Evolutionary conservation across 768 basidiomycete genomes (phyloP), one percentile per base, ranked within the genome.

Genomic region (Lactarius trivialis): DNA sequence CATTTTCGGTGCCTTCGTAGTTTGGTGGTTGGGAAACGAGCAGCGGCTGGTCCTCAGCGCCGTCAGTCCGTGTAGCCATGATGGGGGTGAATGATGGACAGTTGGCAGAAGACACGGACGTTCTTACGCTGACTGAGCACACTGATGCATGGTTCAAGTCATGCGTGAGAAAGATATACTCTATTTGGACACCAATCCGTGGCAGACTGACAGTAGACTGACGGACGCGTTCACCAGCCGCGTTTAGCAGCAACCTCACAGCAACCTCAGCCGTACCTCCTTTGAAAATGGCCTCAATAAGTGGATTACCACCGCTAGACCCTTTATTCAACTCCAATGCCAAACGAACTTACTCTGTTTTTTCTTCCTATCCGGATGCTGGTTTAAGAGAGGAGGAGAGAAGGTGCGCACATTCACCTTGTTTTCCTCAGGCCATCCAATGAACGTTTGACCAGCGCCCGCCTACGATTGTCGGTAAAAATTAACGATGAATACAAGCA

Each of bases 401-500:
- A 59, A 89, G 86, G 90, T 85, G 48, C 36, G 78, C 67, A 19
- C 32, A 9, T 4, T 0, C 26, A 4, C 12, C n/a, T n/a, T 45
- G 12, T 7, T 8, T 56, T 28, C n/a, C 1, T 2, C 2, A n/a
- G 7, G 6, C 12, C 56, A 37, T 2, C 30, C 51, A 45, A 26
- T 48, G 32, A n/a, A 24, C 53, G 55, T 60, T 32, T 14, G 41
- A 53, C 48, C 60, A 90, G 91, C 68, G 77, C 85, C n/a, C 81
- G 87, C 41, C 72, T 92, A 52, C 83, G 86, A 37, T 73, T 97
- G 37, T 79, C 92, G 3, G 84, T 90, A 53, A 97, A 97, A 78
- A 88, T 98, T 33, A 81, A 85, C 36, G 85, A 92, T 70, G 96
- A 98, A 76, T 99, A 94, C 73, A 81, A 82, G 52, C 85, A 97